phyloP scores from a whole-genome alignment of 495 filamentous ascomycete species.

The Hypomontagnella submonticulosa region DNA sequence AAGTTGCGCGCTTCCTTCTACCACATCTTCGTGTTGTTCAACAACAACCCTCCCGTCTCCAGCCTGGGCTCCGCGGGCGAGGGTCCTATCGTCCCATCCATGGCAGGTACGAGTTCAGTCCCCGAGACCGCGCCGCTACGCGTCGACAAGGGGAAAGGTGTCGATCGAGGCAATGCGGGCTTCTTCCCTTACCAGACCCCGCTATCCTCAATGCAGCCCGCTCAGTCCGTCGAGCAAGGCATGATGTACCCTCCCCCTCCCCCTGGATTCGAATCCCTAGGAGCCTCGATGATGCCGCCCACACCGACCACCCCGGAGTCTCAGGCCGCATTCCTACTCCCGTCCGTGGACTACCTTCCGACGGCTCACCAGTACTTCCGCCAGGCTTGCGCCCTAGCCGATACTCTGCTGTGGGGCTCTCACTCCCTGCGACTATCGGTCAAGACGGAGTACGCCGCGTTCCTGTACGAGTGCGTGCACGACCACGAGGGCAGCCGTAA shows the following conservation, averaged over 20 bases:
- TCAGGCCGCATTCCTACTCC: conserved; percentile 75
- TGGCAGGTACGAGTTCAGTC: conserved; percentile 5
- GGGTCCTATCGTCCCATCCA: conserved; percentile 8
- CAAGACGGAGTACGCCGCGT: conserved; percentile 93
- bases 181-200: conserved; percentile 18
- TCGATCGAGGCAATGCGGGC: conserved; percentile 46
- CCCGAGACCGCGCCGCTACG: conserved; percentile 43
- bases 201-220: conserved; percentile 54
- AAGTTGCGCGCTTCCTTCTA: conserved; percentile 95
- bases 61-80: conserved; percentile 47
- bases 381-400: conserved; percentile 78
- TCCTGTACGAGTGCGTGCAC: conserved; percentile 92
- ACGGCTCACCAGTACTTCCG: conserved; percentile 83
- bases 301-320: conserved; percentile 55
- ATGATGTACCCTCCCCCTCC: conserved; percentile 61
- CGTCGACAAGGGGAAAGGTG: conserved; percentile 58
- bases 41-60: conserved; percentile 72
- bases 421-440: conserved; percentile 91
- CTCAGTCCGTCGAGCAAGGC: conserved; percentile 56
- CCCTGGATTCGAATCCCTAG: conserved; percentile 59
- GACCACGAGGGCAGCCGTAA: conserved; percentile 77
- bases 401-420: conserved; percentile 79
- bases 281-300: conserved; percentile 52
- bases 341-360: conserved; percentile 83
- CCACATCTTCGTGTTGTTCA: conserved; percentile 96